phyloP scores from a whole-genome alignment of 345 rosid species.

The Linum tenue region DNA sequence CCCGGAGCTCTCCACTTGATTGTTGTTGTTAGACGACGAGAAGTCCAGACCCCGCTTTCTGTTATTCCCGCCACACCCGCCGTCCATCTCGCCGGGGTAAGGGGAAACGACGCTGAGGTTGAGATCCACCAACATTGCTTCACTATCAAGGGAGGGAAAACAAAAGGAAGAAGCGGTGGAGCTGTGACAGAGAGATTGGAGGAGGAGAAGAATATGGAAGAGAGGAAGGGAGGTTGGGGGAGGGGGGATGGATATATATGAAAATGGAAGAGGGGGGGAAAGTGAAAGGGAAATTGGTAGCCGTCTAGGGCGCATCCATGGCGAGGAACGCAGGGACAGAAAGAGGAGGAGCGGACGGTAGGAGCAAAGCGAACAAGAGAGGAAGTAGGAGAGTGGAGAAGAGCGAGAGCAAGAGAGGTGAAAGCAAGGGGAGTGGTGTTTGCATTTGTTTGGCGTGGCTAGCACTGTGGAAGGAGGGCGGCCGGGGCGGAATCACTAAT shows the following conservation, averaged over 20 bases:
- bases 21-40: background rate
- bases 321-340: background rate
- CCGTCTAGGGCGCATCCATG: background rate
- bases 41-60: constrained; percentile 7
- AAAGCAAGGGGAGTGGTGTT: background rate
- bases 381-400: background rate
- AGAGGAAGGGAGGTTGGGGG: background rate
- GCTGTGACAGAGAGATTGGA: background rate
- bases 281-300: background rate
- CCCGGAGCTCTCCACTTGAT: constrained; percentile 29
- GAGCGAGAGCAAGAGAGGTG: background rate
- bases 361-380: background rate
- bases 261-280: background rate
- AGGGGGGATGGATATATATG: background rate
- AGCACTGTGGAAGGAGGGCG: too few species aligned
- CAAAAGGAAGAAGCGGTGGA: background rate
- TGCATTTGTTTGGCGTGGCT: background rate
- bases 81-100: constrained; percentile 12
- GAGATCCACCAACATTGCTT: constrained; percentile 37
- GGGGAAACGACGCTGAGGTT: constrained; percentile 25
- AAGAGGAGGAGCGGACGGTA: background rate
- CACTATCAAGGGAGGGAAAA: background rate
- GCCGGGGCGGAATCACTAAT: background rate
- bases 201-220: background rate
- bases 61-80: background rate